Conservation (phyloP, 2,329 filamentous ascomycete species). For the Pseudocercospora cruenta region DNA sequence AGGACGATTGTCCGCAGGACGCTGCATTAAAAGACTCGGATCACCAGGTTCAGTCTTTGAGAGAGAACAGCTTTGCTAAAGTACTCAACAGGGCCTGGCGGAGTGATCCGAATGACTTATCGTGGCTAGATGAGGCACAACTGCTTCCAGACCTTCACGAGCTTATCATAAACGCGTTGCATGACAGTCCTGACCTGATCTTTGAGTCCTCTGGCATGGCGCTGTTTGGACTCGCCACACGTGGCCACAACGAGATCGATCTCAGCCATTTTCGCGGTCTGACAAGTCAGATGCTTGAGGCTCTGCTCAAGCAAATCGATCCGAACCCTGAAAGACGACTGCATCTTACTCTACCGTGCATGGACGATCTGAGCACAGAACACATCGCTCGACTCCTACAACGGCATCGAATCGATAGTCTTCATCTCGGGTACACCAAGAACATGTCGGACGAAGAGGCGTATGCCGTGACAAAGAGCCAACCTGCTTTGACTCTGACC, state of each 20-base stretch:
- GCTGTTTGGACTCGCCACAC: neutral
- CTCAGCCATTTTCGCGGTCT: slow-evolving; percentile 1
- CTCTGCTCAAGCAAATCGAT: neutral
- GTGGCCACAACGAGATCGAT: neutral
- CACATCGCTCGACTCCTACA: neutral
- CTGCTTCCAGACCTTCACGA: slow-evolving; percentile 8
- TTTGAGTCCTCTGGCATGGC: neutral
- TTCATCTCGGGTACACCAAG: neutral
- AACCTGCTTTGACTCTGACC: neutral
- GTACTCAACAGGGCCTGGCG: slow-evolving; percentile 5
- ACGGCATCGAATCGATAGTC: neutral
- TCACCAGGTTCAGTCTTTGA: neutral
- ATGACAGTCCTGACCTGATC: neutral
- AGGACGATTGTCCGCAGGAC: neutral
- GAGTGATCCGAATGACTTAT: neutral
- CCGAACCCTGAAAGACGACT: neutral
- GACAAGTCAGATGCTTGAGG: neutral
- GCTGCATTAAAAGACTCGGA: neutral
- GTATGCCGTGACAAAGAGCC: neutral
- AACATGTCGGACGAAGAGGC: neutral
- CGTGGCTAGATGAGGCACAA: slow-evolving; percentile 7
- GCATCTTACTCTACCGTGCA: slow-evolving; percentile 5
- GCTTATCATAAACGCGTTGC: neutral
- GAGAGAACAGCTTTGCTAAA: neutral
- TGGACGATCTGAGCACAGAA: neutral